These are phyloP conservation scores for Fusarium albosuccineum DNA, from an alignment of 2,329 filamentous ascomycete genomes.

Conservation along the genomic window DNA sequence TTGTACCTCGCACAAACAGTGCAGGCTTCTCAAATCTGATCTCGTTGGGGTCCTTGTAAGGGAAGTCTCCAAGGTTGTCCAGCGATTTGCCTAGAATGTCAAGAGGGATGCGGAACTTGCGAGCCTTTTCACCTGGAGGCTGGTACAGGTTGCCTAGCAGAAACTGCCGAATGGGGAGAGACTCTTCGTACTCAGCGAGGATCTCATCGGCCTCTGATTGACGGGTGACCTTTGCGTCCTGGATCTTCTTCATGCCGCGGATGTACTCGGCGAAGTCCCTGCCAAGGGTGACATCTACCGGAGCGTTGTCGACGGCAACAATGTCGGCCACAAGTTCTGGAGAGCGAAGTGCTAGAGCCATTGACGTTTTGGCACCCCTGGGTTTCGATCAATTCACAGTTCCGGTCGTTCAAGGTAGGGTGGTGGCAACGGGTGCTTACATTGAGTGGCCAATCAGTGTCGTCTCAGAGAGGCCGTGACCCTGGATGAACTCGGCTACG, in stretches of 20 bases:
- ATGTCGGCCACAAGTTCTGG: conserved; percentile 77
- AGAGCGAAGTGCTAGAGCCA: conserved; percentile 82
- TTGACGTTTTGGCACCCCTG: conserved; percentile 92
- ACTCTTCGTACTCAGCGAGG: conserved; percentile 78
- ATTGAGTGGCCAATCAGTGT: conserved; percentile 95
- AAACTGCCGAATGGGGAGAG: conserved; percentile 87
- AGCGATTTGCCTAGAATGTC: conserved; percentile 76
- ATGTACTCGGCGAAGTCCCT: conserved; percentile 85
- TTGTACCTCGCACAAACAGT: conserved; percentile 83
- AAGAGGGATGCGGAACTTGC: conserved; percentile 85
- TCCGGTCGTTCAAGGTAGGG: not conserved
- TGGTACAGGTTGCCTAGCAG: conserved; percentile 86
- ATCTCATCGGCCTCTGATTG: conserved; percentile 86
- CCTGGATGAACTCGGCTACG: conserved; percentile 80
- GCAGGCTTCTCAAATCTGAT: conserved; percentile 80
- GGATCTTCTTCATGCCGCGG: conserved; percentile 85
- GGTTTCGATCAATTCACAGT: not conserved
- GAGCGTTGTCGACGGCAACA: conserved; percentile 92
- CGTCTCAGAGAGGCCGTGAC: conserved; percentile 76
- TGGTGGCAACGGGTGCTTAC: conserved; percentile 59
- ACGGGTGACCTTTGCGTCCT: conserved; percentile 74
- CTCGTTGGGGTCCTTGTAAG: conserved; percentile 79
- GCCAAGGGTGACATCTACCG: conserved; percentile 81
- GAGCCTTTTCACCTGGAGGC: conserved; percentile 61
- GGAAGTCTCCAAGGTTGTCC: conserved; percentile 87